phyloP scores from a whole-genome alignment of 2,329 filamentous ascomycete genomes.

The Xylaria sp. region DNA sequence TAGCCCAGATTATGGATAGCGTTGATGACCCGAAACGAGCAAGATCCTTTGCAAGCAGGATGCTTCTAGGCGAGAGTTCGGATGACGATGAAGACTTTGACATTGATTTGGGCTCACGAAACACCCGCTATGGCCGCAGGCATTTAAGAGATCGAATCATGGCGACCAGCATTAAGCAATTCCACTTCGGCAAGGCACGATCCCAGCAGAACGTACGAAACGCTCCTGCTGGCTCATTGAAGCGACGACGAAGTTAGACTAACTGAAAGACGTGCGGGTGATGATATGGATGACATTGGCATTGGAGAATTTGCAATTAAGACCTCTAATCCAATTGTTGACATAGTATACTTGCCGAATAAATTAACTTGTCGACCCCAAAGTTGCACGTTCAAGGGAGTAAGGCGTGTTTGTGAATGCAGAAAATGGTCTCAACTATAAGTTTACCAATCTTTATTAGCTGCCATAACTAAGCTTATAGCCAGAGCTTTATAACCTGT shows the following conservation, averaged over 20 bases:
- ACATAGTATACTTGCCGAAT: not conserved
- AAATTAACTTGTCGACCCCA: not conserved
- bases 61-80: no score
- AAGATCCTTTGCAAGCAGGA: no score
- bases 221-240: no score
- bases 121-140: slow-evolving; percentile 13
- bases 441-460: no score
- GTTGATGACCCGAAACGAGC: no score
- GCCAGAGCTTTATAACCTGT: not conserved
- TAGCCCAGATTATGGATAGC: no score
- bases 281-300: not conserved
- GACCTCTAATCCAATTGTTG: not conserved
- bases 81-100: not conserved
- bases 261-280: not conserved
- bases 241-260: no score
- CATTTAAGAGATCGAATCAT: slow-evolving; percentile 7
- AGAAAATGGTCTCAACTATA: not conserved
- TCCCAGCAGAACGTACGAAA: no score
- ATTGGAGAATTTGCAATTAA: not conserved
- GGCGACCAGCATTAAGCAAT: no score
- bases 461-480: not conserved
- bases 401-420: not conserved
- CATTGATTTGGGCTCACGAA: slow-evolving; percentile 9
- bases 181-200: no score
- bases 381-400: not conserved